Percentiles rank a stretch among this genome's conserved stretches.
These are phyloP conservation scores for Sporobolomyces phaffii DNA, from an alignment of 768 basidiomycete genomes.

Conservation along the genomic window DNA sequence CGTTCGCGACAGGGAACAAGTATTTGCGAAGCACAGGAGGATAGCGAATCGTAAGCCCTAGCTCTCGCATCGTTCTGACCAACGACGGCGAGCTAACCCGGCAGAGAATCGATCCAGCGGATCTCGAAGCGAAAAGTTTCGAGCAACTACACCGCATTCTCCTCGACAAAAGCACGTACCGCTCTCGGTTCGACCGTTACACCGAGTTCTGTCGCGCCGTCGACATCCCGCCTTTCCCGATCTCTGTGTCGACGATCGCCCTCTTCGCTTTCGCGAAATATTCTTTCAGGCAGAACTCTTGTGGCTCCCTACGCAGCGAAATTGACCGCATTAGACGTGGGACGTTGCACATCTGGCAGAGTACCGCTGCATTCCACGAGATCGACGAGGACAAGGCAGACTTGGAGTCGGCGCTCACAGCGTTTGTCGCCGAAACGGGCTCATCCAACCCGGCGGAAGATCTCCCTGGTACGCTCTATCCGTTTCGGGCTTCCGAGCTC, in stretches of 20 bases:
- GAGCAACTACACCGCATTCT: too few species aligned
- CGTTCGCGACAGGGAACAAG: neutral
- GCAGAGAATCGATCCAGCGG: too few species aligned
- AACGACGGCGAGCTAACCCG: too few species aligned
- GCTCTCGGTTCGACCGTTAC: neutral
- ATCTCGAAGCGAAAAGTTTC: too few species aligned
- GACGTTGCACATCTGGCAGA: neutral
- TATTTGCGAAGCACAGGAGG: neutral
- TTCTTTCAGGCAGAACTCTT: neutral
- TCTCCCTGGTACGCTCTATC: too few species aligned
- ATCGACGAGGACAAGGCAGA: neutral
- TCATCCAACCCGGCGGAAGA: too few species aligned
- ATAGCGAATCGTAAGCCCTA: neutral
- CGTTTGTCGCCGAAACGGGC: neutral
- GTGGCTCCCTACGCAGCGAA: too few species aligned
- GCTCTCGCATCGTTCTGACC: neutral
- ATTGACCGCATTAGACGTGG: too few species aligned
- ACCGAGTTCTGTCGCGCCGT: neutral
- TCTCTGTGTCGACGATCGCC: neutral
- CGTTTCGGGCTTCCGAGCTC: too few species aligned
- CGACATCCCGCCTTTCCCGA: neutral
- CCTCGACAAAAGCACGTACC: too few species aligned
- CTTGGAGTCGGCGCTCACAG: neutral
- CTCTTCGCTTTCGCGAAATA: neutral
- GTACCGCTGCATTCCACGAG: neutral